phyloP scores from a whole-genome alignment of 202 grass and related monocot genomes.

The Alloteropsis angusta region DNA sequence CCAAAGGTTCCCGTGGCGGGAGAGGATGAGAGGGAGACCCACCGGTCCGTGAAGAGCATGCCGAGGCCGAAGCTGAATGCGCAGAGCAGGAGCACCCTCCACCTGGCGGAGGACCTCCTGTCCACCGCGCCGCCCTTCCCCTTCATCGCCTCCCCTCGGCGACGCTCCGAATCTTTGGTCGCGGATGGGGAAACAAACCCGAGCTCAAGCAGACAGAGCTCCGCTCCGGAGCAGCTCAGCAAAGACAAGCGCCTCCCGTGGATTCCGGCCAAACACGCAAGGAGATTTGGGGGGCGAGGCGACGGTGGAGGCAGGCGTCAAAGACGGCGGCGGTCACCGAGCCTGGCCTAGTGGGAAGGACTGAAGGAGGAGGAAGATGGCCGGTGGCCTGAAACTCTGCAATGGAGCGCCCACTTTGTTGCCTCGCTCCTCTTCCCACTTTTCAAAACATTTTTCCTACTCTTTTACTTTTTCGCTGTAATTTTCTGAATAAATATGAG shows the following conservation, averaged over 20 bases:
- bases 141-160: conserved; percentile 37
- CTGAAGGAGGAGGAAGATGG: not conserved
- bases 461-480: not conserved
- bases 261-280: not conserved
- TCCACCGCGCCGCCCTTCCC: conserved; percentile 31
- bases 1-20: not conserved
- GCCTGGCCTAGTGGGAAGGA: not conserved
- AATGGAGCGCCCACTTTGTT: conserved; percentile 23
- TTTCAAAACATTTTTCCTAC: conserved; percentile 14
- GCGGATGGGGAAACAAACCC: not conserved
- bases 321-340: conserved; percentile 16
- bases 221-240: not conserved
- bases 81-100: conserved; percentile 57
- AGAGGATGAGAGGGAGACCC: not conserved
- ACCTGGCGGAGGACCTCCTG: conserved; percentile 45
- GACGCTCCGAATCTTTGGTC: conserved; percentile 16
- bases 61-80: conserved; percentile 60
- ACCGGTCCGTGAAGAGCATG: conserved; percentile 71
- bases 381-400: conserved; percentile 20
- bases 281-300: not conserved
- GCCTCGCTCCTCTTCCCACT: not conserved
- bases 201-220: conserved; percentile 14
- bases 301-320: conserved; percentile 11
- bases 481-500: not conserved
- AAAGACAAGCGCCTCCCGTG: conserved; percentile 9